Percentiles rank a stretch among this genome's conserved stretches.
phyloP scores from a whole-genome alignment of 225 moss, liverwort and hornwort species.

The Neckera pumila region DNA sequence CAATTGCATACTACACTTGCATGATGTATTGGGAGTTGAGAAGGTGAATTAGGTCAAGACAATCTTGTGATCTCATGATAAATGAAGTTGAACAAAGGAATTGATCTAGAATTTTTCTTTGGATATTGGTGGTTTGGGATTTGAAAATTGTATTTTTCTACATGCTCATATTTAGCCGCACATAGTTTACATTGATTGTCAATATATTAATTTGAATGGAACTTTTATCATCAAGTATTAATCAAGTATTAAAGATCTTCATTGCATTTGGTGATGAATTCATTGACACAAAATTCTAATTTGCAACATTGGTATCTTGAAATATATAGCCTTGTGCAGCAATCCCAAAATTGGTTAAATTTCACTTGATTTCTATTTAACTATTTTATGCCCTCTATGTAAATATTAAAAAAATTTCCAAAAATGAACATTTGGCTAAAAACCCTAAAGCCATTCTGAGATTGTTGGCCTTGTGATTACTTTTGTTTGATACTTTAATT shows the following conservation, averaged over 20 bases:
- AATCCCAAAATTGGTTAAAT: too few relatives aligned
- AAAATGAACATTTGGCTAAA: too few relatives aligned
- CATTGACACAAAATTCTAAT: neutral
- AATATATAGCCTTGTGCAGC: too few relatives aligned
- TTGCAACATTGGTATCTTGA: neutral
- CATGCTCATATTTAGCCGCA: neutral
- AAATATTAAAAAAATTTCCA: too few relatives aligned
- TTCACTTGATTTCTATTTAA: too few relatives aligned
- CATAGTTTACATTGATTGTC: neutral
- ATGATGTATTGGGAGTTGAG: neutral
- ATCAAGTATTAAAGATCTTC: neutral
- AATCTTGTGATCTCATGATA: neutral
- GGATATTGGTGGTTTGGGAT: neutral
- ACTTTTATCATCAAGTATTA: neutral
- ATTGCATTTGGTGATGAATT: neutral
- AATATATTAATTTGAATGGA: rapidly evolving
- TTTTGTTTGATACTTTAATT: too few relatives aligned
- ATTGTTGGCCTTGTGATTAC: too few relatives aligned
- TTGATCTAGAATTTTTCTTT: neutral
- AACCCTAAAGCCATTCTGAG: too few relatives aligned
- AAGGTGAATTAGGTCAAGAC: neutral
- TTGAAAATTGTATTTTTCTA: neutral
- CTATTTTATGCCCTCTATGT: too few relatives aligned
- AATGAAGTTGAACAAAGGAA: neutral
- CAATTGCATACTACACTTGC: neutral